A percentile compares a stretch with the other conserved stretches of the same genome.
These are phyloP conservation scores for Colletotrichum sp. DNA, from an alignment of 2,329 filamentous ascomycete species.

Conservation along the genomic window DNA sequence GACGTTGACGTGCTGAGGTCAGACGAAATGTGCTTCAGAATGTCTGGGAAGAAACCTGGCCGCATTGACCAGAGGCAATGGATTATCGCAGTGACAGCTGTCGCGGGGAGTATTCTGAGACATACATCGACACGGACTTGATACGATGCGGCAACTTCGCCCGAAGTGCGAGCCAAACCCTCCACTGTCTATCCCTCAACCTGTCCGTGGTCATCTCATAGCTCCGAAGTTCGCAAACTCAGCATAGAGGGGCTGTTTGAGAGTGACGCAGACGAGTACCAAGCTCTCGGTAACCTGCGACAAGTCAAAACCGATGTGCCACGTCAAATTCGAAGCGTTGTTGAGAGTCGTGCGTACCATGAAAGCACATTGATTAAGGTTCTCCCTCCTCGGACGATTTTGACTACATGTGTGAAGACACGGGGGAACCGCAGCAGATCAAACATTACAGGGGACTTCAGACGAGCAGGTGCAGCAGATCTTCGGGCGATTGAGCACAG, in stretches of 20 bases:
- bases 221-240: background rate
- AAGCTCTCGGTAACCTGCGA: background rate
- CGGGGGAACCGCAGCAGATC: slow-evolving; percentile 7
- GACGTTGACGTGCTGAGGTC: background rate
- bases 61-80: background rate
- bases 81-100: slow-evolving; percentile 1
- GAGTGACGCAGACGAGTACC: background rate
- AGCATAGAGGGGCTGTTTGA: background rate
- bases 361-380: background rate
- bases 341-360: background rate
- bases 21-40: background rate
- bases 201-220: background rate
- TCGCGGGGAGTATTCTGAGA: slow-evolving; percentile 2
- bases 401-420: background rate
- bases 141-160: background rate
- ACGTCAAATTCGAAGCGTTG: background rate
- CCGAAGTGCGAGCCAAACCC: too few relatives aligned
- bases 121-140: slow-evolving; percentile 4
- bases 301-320: background rate
- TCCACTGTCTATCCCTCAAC: background rate
- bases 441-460: background rate
- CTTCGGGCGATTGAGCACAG: background rate
- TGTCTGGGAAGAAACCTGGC: background rate
- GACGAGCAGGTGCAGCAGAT: background rate
- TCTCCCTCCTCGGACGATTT: slow-evolving; percentile 2